phyloP scores from a whole-genome alignment of 768 basidiomycete genomes.

The Rhodotorula diobovata region DNA sequence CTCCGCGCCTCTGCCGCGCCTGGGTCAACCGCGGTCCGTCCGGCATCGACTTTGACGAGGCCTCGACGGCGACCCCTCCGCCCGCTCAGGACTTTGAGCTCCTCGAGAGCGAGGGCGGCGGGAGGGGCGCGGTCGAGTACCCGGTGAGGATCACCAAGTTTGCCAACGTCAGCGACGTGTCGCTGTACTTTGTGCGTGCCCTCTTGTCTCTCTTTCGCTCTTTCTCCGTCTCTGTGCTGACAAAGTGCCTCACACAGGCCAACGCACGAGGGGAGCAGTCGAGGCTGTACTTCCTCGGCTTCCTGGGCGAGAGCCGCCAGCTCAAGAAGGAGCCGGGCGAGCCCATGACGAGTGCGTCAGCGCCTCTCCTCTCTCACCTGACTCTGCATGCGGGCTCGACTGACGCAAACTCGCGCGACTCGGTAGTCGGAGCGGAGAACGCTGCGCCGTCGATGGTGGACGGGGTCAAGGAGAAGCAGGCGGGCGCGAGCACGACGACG shows the following conservation, averaged over 20 bases:
- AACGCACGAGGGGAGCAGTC: slow-evolving; percentile 26
- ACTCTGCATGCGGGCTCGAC: no score
- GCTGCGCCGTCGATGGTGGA: slow-evolving; percentile 20
- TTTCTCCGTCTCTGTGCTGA: background rate
- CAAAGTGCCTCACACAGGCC: background rate
- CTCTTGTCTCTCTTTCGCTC: no score
- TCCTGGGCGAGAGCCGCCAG: slow-evolving; percentile 38
- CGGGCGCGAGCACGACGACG: slow-evolving; percentile 8
- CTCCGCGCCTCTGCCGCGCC: slow-evolving; percentile 26
- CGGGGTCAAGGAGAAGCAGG: slow-evolving; percentile 29
- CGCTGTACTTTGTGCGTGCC: background rate
- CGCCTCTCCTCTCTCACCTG: background rate
- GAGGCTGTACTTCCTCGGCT: slow-evolving; percentile 41
- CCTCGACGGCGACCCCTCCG: background rate
- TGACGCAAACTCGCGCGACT: background rate
- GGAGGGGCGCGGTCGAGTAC: slow-evolving; percentile 39
- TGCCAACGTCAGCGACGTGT: slow-evolving; percentile 33
- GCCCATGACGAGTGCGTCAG: slow-evolving; percentile 20
- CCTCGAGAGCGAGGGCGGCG: slow-evolving; percentile 29
- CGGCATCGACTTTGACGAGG: slow-evolving; percentile 37
- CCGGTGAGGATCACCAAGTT: slow-evolving; percentile 41
- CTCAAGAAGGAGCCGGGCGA: slow-evolving; percentile 40
- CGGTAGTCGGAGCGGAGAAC: slow-evolving; percentile 32
- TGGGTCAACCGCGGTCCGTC: slow-evolving; percentile 38
- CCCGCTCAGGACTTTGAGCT: slow-evolving; percentile 41